A percentile compares a stretch with the other conserved stretches of the same genome.
phyloP scores from a whole-genome alignment of 768 basidiomycete species.

The Lyophyllum decastes region DNA sequence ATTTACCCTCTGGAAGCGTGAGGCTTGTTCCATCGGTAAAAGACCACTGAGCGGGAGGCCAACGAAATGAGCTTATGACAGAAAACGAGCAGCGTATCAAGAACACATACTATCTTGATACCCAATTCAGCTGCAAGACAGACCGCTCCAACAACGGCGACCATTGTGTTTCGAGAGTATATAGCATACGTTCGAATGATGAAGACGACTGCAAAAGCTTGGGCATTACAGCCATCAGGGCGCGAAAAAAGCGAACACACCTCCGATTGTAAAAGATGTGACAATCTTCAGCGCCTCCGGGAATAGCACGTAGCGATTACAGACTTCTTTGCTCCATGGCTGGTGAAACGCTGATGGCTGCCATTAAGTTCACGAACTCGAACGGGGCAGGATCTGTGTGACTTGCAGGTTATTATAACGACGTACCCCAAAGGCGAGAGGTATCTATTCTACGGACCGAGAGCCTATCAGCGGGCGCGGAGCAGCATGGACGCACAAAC shows the following conservation, averaged over 20 bases:
- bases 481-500: slow-evolving; percentile 2
- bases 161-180: slow-evolving; percentile 21
- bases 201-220: slow-evolving; percentile 1
- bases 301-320: slow-evolving; percentile 33
- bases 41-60: slow-evolving; percentile 28
- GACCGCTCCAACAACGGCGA: slow-evolving; percentile 19
- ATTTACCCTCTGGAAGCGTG: slow-evolving; percentile 28
- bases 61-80: background rate
- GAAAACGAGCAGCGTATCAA: background rate
- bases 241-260: slow-evolving; percentile 16
- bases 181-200: slow-evolving; percentile 23
- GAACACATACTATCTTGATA: slow-evolving; percentile 32
- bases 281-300: slow-evolving; percentile 36
- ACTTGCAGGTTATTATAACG: slow-evolving; percentile 35
- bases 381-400: background rate
- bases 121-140: slow-evolving; percentile 27
- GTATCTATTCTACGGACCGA: slow-evolving; percentile 33
- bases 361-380: background rate
- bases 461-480: background rate
- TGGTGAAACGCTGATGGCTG: slow-evolving; percentile 29
- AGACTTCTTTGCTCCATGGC: slow-evolving; percentile 32
- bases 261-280: slow-evolving; percentile 31
- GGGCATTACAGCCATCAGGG: background rate
- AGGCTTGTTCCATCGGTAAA: slow-evolving; percentile 35
- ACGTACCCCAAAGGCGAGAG: slow-evolving; percentile 35